phyloP scores from a whole-genome alignment of 805 yeast genomes.

The Ogataea pini region DNA sequence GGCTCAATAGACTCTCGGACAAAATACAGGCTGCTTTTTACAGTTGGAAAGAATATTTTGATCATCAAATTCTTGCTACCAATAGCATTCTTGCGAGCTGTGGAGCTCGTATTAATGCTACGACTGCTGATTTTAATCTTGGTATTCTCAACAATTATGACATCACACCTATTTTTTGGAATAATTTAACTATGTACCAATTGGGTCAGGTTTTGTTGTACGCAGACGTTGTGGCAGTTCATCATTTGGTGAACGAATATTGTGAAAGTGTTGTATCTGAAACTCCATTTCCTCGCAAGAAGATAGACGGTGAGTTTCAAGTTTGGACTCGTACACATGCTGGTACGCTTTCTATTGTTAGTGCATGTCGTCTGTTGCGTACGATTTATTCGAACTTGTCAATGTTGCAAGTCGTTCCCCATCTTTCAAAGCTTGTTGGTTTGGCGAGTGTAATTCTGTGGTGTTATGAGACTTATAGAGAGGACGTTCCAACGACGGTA shows the following conservation, averaged over 20 bases:
- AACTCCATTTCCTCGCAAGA: constrained; percentile 5
- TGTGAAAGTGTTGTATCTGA: background rate
- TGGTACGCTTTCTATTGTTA: constrained; percentile 18
- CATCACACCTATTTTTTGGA: constrained; percentile 38
- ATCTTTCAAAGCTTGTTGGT: constrained; percentile 22
- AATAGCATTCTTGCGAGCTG: constrained; percentile 8
- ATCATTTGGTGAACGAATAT: constrained; percentile 9
- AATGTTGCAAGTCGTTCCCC: constrained; percentile 27
- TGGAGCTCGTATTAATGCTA: background rate
- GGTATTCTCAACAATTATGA: constrained; percentile 34
- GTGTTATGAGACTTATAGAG: constrained; percentile 23
- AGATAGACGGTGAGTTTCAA: constrained; percentile 8
- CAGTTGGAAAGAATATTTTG: constrained; percentile 41
- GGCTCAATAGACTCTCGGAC: constrained; percentile 31
- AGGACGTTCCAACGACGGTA: constrained; percentile 10
- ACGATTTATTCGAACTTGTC: constrained; percentile 28
- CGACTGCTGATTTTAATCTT: constrained; percentile 2
- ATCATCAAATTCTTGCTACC: constrained; percentile 31
- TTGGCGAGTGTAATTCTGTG: constrained; percentile 16
- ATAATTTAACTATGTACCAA: constrained; percentile 15
- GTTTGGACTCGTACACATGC: constrained; percentile 14
- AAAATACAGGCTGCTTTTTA: constrained; percentile 36
- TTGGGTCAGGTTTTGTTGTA: constrained; percentile 16
- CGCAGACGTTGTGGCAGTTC: constrained; percentile 11
- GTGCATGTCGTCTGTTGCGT: constrained; percentile 33